phyloP scores from a whole-genome alignment of 768 basidiomycete genomes.

The Suillus lakei region DNA sequence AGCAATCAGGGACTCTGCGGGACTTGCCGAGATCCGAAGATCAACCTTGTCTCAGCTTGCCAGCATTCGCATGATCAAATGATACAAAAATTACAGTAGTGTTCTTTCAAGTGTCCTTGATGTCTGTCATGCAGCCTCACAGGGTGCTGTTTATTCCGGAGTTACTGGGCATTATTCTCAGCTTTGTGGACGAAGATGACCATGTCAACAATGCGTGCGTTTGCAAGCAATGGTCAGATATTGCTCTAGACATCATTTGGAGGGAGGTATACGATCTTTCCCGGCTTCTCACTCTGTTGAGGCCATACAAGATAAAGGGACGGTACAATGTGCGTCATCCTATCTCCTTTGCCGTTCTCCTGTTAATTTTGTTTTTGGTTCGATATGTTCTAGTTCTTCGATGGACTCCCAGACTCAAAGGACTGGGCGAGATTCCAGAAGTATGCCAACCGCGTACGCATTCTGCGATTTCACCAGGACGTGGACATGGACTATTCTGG shows the following conservation, averaged over 20 bases:
- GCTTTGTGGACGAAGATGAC: constrained; percentile 44
- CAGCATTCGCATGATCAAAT: not conserved
- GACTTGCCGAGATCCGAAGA: not conserved
- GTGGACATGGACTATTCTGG: constrained; percentile 21
- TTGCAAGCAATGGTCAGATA: constrained; percentile 62
- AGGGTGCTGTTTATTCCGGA: constrained; percentile 60
- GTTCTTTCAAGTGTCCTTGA: not conserved
- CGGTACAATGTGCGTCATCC: constrained; percentile 32
- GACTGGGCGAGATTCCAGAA: constrained; percentile 62
- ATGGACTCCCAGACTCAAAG: constrained; percentile 42
- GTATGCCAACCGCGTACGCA: constrained; percentile 56
- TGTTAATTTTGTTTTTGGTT: not conserved
- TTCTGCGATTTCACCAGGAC: constrained; percentile 27
- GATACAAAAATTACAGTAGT: not conserved
- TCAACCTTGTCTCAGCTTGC: not conserved
- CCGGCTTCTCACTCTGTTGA: constrained; percentile 53
- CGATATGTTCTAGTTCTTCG: constrained; percentile 42
- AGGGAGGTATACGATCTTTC: constrained; percentile 50
- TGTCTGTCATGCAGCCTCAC: not conserved
- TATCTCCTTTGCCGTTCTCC: not conserved
- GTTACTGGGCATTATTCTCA: constrained; percentile 60
- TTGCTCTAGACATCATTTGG: constrained; percentile 65
- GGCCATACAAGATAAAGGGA: constrained; percentile 41
- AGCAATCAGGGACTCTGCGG: not conserved
- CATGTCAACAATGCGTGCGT: constrained; percentile 55